Evolutionary conservation across 2,329 filamentous ascomycete genomes (phyloP).

Genomic region (Verruconis gallopava): DNA sequence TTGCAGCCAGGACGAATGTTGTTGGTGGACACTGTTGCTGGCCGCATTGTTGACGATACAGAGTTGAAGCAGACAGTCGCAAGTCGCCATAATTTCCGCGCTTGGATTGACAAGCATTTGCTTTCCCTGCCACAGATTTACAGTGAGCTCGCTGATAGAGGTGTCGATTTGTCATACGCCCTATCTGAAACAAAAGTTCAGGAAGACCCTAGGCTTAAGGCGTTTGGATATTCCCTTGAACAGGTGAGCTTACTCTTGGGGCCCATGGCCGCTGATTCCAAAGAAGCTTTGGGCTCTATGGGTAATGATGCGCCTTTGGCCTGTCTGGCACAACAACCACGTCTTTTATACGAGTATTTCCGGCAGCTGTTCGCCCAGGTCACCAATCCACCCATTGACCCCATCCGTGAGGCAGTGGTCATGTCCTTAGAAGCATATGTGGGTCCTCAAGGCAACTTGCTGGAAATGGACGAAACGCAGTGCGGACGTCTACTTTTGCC

Average conservation of each 20-base stretch:
- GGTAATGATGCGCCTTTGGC: constrained; percentile 91
- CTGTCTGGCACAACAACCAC: constrained; percentile 78
- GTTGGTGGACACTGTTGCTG: constrained; percentile 79
- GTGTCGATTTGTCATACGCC: constrained; percentile 51
- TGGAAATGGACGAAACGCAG: constrained; percentile 86
- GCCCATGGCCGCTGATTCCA: constrained; percentile 94
- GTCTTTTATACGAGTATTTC: constrained; percentile 92
- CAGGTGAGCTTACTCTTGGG: constrained; percentile 84
- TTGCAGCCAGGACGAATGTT: constrained; percentile 93
- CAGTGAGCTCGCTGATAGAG: constrained; percentile 44
- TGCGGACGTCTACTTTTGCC: constrained; percentile 76
- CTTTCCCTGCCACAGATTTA: constrained; percentile 68
- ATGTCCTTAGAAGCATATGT: constrained; percentile 97
- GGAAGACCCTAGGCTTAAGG: constrained; percentile 69
- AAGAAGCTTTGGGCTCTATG: constrained; percentile 95
- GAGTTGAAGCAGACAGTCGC: constrained; percentile 84
- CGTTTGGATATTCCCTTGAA: constrained; percentile 90
- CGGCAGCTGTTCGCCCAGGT: constrained; percentile 95
- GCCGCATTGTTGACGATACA: constrained; percentile 85
- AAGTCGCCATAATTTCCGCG: constrained; percentile 73
- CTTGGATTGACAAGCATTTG: constrained; percentile 78
- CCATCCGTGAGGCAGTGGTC: constrained; percentile 91
- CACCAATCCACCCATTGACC: constrained; percentile 94
- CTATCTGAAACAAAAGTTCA: constrained; percentile 61
- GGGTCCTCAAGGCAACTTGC: constrained; percentile 84